These are phyloP conservation scores for Irineochytrium annulatum DNA, from an alignment of 192 early-diverging fungal species.

Conservation along the genomic window DNA sequence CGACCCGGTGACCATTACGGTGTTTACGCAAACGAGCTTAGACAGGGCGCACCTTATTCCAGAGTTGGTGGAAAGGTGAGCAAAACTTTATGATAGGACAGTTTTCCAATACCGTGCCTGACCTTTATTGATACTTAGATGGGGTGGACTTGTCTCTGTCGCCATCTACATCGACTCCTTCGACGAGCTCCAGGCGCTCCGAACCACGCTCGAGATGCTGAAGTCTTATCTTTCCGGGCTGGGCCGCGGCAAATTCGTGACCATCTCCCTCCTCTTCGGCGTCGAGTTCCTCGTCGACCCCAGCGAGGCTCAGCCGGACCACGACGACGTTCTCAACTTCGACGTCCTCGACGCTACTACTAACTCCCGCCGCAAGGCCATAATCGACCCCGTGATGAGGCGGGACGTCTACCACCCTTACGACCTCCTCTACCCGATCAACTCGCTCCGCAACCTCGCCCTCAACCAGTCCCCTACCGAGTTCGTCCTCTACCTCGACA, in stretches of 20 bases:
- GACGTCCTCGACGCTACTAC: no score
- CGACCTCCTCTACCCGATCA: slow-evolving; percentile 36
- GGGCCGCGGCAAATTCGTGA: not conserved
- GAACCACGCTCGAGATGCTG: not conserved
- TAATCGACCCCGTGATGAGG: no score
- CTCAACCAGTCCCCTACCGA: slow-evolving; percentile 19
- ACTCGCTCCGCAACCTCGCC: slow-evolving; percentile 30
- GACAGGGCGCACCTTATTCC: slow-evolving; percentile 10
- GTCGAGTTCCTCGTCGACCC: slow-evolving; percentile 18
- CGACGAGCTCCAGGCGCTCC: slow-evolving; percentile 3
- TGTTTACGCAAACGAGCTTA: not conserved
- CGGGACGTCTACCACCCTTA: slow-evolving; percentile 27
- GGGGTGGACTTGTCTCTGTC: slow-evolving; percentile 27
- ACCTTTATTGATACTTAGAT: no score
- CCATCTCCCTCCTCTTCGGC: slow-evolving; percentile 24
- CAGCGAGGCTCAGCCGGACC: not conserved
- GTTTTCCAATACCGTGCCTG: no score
- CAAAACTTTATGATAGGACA: no score
- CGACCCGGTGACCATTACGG: not conserved
- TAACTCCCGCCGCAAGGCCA: no score
- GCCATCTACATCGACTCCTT: slow-evolving; percentile 24
- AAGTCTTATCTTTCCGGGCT: not conserved
- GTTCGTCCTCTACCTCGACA: slow-evolving; percentile 24
- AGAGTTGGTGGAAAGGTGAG: not conserved
- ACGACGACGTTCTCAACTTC: not conserved